Percentiles rank a stretch among this genome's conserved stretches.
phyloP scores from a whole-genome alignment of 352 stramenopile species.

The Pythium scleroteichum region DNA sequence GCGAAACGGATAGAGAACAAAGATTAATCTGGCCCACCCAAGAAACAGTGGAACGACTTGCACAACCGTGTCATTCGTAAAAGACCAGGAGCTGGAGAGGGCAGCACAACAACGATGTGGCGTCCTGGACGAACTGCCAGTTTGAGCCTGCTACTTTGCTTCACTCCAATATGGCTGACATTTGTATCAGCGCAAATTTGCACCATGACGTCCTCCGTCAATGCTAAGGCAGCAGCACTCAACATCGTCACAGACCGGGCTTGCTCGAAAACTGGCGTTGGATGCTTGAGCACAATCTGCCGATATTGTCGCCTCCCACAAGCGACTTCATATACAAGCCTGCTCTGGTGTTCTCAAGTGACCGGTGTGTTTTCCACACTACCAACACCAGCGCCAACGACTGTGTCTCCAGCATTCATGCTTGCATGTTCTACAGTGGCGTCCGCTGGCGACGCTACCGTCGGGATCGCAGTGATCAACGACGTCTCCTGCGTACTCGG shows the following conservation, averaged over 20 bases:
- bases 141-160: too few species aligned
- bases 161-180: too few species aligned
- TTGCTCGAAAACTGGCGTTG: slow-evolving; percentile 7
- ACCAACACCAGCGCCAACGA: background rate
- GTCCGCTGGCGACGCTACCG: background rate
- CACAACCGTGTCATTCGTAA: too few species aligned
- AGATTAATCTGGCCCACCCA: background rate
- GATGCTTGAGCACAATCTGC: slow-evolving; percentile 13
- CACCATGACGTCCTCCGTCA: too few species aligned
- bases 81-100: too few species aligned
- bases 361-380: background rate
- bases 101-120: too few species aligned
- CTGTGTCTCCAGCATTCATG: background rate
- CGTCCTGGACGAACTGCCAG: too few species aligned
- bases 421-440: background rate
- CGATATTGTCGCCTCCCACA: slow-evolving; percentile 16
- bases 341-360: slow-evolving; percentile 9
- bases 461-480: slow-evolving; percentile 12
- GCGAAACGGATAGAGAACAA: background rate
- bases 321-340: background rate
- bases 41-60: background rate
- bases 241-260: slow-evolving; percentile 6
- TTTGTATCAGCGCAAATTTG: too few species aligned
- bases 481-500: background rate
- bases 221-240: background rate